A percentile compares a stretch with the other conserved stretches of the same genome.
Evolutionary conservation across 2,329 filamentous ascomycete species (phyloP).

Genomic region (Aspergillus eucalypticola): DNA sequence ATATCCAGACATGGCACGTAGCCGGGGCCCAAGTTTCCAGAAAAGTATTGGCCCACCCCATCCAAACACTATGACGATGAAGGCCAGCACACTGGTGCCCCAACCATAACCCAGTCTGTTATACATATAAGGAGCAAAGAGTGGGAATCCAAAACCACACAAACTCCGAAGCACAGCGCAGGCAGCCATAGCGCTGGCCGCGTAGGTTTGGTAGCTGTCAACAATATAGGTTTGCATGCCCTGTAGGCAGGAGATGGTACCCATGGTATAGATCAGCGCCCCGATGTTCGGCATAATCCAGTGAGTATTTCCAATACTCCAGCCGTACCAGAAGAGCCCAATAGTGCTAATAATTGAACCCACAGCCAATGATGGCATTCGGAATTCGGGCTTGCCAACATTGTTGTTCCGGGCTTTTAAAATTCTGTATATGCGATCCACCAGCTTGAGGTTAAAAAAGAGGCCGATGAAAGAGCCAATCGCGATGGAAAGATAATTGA

Average conservation of each 20-base stretch:
- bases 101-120: conserved; percentile 30
- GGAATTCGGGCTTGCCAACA: conserved; percentile 56
- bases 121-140: conserved; percentile 39
- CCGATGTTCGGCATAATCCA: conserved; percentile 58
- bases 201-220: conserved; percentile 33
- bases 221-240: conserved; percentile 38
- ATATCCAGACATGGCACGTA: conserved; percentile 47
- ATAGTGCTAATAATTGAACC: conserved; percentile 54
- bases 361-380: conserved; percentile 59
- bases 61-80: conserved; percentile 34
- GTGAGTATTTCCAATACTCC: conserved; percentile 51
- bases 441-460: conserved; percentile 49
- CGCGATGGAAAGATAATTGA: conserved; percentile 65
- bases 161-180: conserved; percentile 11
- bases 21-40: conserved; percentile 47
- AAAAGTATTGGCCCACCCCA: conserved; percentile 48
- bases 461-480: conserved; percentile 61
- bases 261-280: conserved; percentile 48
- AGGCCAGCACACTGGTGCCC: conserved; percentile 38
- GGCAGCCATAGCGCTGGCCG: conserved; percentile 26
- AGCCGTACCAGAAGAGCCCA: conserved; percentile 60
- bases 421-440: conserved; percentile 50
- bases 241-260: conserved; percentile 41
- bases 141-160: conserved; percentile 33
- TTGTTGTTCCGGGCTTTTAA: conserved; percentile 47